phyloP scores from a whole-genome alignment of 257 asterid genomes.

The Jasminum sambac region DNA sequence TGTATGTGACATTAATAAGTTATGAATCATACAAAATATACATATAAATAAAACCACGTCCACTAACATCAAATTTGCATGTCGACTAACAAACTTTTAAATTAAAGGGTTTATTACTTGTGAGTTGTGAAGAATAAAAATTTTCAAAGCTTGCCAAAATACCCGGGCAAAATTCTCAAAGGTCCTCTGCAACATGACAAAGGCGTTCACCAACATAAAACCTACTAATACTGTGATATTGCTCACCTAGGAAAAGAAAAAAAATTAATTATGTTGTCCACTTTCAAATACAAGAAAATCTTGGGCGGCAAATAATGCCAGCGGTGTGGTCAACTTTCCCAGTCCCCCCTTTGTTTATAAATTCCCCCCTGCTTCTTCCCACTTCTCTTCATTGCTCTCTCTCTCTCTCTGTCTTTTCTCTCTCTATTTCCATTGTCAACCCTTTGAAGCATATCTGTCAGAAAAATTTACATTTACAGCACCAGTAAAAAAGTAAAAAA shows the following conservation, averaged over 20 bases:
- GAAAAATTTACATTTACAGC: constrained; percentile 33
- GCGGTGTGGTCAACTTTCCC: constrained; percentile 63
- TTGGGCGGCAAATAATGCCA: constrained; percentile 56
- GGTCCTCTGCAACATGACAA: not conserved
- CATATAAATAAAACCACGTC: too few species aligned
- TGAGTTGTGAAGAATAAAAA: too few species aligned
- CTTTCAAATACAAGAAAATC: not conserved
- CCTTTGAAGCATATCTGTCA: not conserved
- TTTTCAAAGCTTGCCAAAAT: not conserved
- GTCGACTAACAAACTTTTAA: not conserved
- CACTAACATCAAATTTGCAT: not conserved
- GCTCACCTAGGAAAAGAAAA: constrained; percentile 41
- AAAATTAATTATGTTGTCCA: not conserved
- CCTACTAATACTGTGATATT: constrained; percentile 48
- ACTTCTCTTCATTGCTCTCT: constrained; percentile 27
- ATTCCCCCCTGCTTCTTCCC: constrained; percentile 37
- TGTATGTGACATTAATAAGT: too few species aligned
- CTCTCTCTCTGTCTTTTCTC: constrained; percentile 1
- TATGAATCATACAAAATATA: too few species aligned
- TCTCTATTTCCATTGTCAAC: not conserved
- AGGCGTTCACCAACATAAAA: constrained; percentile 53
- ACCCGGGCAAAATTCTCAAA: not conserved
- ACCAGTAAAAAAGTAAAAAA: not conserved
- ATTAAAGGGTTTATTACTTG: not conserved
- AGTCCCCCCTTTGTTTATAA: constrained; percentile 45